Base-by-base conservation (phyloP, 305 asterid species). In the Withania somnifera region DNA sequence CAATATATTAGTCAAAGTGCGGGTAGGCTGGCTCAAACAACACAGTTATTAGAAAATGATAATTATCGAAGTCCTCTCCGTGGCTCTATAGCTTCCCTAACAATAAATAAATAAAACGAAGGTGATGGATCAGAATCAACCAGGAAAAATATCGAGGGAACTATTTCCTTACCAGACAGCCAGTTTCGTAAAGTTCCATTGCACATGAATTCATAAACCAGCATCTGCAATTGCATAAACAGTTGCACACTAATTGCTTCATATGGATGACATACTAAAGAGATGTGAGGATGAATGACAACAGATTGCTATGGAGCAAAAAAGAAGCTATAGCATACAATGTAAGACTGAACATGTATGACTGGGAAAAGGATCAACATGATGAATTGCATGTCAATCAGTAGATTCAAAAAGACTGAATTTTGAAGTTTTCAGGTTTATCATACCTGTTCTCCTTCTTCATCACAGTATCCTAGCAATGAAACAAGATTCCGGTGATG, bases 401-500 rank as follows among this genome's bases (percentile, higher is more conserved):
- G 60, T 73, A 30, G 79, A 47, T 73, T 73, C 9, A 67, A 11
- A 56, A 36, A 32, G 7, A 58, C 24, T 64, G 24, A 15, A 56
- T 36, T 56, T 11, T 32, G 69, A 78, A 78, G 34, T 40, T 52
- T 54, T 45, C 3, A 85, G 80, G 77, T 53, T 50, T 24, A 47
- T 47, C 71, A 45, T 83, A 87, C 90, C 91, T 89, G 92, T 83
- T 88, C 92, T 11, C 77, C 87, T 71, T 81, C 87, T 82, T 89
- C 89, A 78, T 86, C 92, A 67, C 92, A 89, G 78, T 84, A 89
- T 42, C 92, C 92, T 17, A 82, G 64, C 78, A 89, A 85, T 36
- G 90, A 86, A 81, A 89, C 92, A 34, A 89, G 87, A 83, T 89
- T 89, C 45, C 92, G 86, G 83, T 89, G 92, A 84, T 89, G 92